Evolutionary conservation across 1,139 yeast species (phyloP).

Genomic region (Zygotorulaspora mrakii): DNA sequence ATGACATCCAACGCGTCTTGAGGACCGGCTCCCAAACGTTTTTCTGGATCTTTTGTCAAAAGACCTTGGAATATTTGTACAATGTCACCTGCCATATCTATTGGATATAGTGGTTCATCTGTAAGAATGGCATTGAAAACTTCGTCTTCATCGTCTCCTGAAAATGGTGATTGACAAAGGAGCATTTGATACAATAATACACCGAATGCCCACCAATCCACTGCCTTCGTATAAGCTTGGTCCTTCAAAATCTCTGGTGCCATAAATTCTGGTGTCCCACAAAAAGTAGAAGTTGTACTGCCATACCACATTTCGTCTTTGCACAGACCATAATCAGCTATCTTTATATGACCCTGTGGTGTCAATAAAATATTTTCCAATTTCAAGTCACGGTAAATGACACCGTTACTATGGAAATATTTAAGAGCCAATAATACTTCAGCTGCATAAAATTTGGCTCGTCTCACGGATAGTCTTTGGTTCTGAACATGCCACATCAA

Average conservation of each 20-base stretch:
- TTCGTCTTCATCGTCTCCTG: conserved; percentile 98
- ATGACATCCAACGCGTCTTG: conserved; percentile 89
- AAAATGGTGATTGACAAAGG: conserved; percentile 92
- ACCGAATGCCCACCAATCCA: conserved; percentile 99
- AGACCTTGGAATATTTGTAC: conserved; percentile 90
- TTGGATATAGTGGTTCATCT: conserved; percentile 96
- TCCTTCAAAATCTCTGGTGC: conserved; percentile 97
- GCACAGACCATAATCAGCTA: conserved; percentile 96
- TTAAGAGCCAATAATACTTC: conserved; percentile 88
- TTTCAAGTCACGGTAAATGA: conserved; percentile 93
- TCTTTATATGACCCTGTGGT: conserved; percentile 89
- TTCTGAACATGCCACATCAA: conserved; percentile 99
- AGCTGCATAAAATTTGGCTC: conserved; percentile 97
- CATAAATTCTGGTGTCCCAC: conserved; percentile 99
- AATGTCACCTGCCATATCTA: conserved; percentile 95
- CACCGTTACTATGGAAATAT: conserved; percentile 93
- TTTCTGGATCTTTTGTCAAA: conserved; percentile 79
- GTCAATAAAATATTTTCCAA: conserved; percentile 88
- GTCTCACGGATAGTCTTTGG: conserved; percentile 77
- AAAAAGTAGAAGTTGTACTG: conserved; percentile 89
- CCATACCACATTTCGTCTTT: conserved; percentile 93
- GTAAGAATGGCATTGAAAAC: conserved; percentile 95
- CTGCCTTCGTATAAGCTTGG: conserved; percentile 86
- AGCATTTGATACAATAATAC: conserved; percentile 94
- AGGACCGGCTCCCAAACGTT: conserved; percentile 81